Conservation (phyloP, 352 stramenopile genomes). For the Globisporangium yorkense region DNA sequence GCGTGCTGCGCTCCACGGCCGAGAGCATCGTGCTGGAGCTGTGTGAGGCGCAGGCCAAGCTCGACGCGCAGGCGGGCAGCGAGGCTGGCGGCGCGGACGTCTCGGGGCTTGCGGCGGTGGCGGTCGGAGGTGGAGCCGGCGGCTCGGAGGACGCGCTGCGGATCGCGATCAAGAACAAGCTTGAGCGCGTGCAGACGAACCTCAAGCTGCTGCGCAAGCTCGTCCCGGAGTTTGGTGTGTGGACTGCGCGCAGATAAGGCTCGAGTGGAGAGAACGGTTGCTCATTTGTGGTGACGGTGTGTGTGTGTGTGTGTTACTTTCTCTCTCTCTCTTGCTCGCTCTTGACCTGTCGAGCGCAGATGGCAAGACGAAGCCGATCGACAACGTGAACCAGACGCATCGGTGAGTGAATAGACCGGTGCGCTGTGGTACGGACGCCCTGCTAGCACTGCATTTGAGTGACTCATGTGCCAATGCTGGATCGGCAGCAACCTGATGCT, state of each 20-base stretch:
- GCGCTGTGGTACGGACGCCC: neutral
- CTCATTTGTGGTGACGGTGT: neutral
- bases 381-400: slow-evolving; percentile 81
- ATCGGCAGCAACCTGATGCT: slow-evolving; percentile 71
- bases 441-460: neutral
- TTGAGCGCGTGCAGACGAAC: slow-evolving; percentile 85
- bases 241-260: neutral
- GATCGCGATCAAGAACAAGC: slow-evolving; percentile 76
- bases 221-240: slow-evolving; percentile 76
- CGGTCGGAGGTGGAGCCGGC: neutral
- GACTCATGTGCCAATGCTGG: neutral
- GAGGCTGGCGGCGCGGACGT: slow-evolving; percentile 3
- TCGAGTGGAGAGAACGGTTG: slow-evolving; percentile 1
- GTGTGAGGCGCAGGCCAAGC: slow-evolving; percentile 60
- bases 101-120: slow-evolving; percentile 3
- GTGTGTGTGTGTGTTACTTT: neutral
- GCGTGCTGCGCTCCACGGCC: slow-evolving; percentile 74
- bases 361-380: slow-evolving; percentile 83
- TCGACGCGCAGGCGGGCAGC: slow-evolving; percentile 28
- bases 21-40: slow-evolving; percentile 86
- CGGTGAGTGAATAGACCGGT: slow-evolving; percentile 21
- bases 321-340: neutral
- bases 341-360: slow-evolving; percentile 22
- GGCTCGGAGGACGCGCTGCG: slow-evolving; percentile 61
- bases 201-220: slow-evolving; percentile 79